phyloP scores from a whole-genome alignment of 2,329 filamentous ascomycete genomes.

The Exophiala viscosa region DNA sequence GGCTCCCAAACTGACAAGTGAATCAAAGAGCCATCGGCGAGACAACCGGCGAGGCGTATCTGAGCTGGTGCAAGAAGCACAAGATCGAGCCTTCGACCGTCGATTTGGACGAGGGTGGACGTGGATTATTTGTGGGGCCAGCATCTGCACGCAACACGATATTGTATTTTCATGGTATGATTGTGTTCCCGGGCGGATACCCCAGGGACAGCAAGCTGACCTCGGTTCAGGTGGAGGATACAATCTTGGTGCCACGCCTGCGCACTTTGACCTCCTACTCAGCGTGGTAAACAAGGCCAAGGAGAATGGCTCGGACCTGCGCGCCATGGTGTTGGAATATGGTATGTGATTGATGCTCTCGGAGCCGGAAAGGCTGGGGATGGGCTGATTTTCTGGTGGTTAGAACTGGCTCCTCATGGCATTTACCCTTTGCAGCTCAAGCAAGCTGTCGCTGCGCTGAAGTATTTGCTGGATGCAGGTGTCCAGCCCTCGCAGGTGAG shows the following conservation, averaged over 20 bases:
- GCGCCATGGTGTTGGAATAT: conserved; percentile 16
- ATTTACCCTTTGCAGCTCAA: conserved; percentile 43
- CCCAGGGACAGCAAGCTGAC: background rate
- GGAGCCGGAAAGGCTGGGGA: conserved; percentile 1
- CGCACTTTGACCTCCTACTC: conserved; percentile 15
- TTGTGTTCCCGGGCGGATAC: background rate
- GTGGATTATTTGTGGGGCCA: conserved; percentile 19
- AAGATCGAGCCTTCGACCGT: conserved; percentile 15
- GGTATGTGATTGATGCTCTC: background rate
- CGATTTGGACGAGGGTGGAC: conserved; percentile 12
- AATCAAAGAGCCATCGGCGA: background rate
- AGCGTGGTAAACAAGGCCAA: conserved; percentile 8
- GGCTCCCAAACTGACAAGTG: background rate
- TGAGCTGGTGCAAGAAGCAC: conserved; percentile 13
- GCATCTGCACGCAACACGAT: conserved; percentile 17
- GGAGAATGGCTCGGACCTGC: conserved; percentile 4
- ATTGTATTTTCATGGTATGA: conserved; percentile 21
- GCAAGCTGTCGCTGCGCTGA: conserved; percentile 39
- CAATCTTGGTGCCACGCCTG: conserved; percentile 8
- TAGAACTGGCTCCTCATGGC: conserved; percentile 45
- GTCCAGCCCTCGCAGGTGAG: conserved; percentile 14
- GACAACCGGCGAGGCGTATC: conserved; percentile 12
- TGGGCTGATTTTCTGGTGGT: background rate
- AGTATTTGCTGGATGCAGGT: conserved; percentile 34
- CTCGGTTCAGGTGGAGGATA: conserved; percentile 17